Conservation (phyloP, 176 grass and related monocot genomes). For the Aegilops bicornis region DNA sequence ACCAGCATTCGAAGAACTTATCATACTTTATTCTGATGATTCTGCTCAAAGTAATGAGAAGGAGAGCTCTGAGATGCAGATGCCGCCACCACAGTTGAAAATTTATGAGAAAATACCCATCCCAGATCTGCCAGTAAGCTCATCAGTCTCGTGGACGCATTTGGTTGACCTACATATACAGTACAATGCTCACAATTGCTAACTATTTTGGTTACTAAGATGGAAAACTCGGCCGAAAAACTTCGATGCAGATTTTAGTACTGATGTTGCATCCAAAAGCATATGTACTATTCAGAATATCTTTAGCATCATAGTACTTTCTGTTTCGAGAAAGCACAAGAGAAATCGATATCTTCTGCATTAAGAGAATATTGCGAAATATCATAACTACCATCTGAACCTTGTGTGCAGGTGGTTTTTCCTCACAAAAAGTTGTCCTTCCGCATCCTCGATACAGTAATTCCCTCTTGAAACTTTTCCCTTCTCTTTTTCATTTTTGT, state of each 20-base stretch:
- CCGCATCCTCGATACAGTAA: conserved; percentile 96
- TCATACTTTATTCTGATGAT: conserved; percentile 82
- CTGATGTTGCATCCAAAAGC: not conserved
- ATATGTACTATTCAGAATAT: not conserved
- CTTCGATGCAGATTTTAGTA: not conserved
- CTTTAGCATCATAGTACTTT: not conserved
- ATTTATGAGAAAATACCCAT: conserved; percentile 92
- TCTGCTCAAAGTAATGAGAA: conserved; percentile 50
- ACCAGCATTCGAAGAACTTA: conserved; percentile 90
- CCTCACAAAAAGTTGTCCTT: conserved; percentile 97
- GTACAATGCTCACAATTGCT: not conserved
- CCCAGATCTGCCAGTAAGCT: conserved; percentile 80
- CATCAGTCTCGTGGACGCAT: not conserved
- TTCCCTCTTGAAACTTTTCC: not conserved
- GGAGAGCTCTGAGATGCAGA: conserved; percentile 52
- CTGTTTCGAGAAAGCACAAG: not conserved
- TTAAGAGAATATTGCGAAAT: not conserved
- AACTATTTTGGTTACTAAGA: not conserved
- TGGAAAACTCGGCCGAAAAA: not conserved
- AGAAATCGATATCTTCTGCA: not conserved
- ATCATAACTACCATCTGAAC: not conserved
- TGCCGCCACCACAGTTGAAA: conserved; percentile 75
- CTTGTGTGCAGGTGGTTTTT: conserved; percentile 80
- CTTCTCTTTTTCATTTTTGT: too few relatives aligned
- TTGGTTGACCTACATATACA: not conserved